phyloP scores from a whole-genome alignment of 2,329 filamentous ascomycete genomes.

The Pyrenochaeta sp. region DNA sequence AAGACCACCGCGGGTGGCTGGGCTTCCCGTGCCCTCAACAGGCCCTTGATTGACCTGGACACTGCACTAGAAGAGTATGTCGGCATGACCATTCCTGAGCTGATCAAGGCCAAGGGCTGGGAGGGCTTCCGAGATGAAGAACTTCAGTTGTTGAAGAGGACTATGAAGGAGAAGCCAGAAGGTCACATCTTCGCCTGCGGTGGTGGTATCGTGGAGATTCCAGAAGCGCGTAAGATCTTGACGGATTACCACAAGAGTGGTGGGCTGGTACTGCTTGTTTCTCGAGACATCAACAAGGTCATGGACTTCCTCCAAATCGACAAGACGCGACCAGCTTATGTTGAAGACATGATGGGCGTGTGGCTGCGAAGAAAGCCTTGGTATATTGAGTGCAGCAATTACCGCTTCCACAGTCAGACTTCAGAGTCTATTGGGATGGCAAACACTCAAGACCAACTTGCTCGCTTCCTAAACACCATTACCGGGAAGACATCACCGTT shows the following conservation, averaged over 20 bases:
- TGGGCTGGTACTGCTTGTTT: conserved; percentile 85
- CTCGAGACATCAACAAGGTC: conserved; percentile 85
- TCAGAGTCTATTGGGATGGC: conserved; percentile 59
- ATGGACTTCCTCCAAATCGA: conserved; percentile 89
- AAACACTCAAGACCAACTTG: conserved; percentile 71
- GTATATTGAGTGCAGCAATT: conserved; percentile 93
- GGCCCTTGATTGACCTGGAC: conserved; percentile 86
- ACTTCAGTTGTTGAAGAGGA: conserved; percentile 73
- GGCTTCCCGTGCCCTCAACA: conserved; percentile 77
- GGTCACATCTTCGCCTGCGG: conserved; percentile 92
- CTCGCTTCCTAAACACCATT: conserved; percentile 73
- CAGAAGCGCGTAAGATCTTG: conserved; percentile 79
- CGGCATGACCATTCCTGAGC: conserved; percentile 81
- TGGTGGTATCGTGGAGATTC: conserved; percentile 88
- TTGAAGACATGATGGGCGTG: conserved; percentile 89
- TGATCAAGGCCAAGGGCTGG: conserved; percentile 83
- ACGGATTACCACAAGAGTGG: conserved; percentile 75
- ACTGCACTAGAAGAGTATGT: conserved; percentile 79
- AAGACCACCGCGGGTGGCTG: conserved; percentile 93
- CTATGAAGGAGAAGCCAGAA: conserved; percentile 75
- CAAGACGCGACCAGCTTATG: conserved; percentile 89
- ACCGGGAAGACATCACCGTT: conserved; percentile 66
- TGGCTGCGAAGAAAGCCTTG: conserved; percentile 88
- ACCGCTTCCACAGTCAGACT: conserved; percentile 86
- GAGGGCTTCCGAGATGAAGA: conserved; percentile 85